Base-by-base conservation (phyloP, 805 yeast species). In the Candida koratica region DNA sequence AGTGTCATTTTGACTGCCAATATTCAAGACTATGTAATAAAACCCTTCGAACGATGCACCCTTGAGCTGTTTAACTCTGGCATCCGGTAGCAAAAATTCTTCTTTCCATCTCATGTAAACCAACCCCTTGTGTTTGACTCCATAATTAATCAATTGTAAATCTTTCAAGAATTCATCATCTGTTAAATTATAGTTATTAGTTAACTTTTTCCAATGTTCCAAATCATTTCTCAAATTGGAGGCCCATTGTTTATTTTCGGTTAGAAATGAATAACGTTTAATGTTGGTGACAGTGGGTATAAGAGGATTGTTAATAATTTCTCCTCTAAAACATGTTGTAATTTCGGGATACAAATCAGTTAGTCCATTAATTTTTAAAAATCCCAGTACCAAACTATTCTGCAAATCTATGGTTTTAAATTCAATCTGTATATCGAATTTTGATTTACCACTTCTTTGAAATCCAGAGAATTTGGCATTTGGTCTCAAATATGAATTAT, bases 91-190 rank as follows among this genome's bases (percentile, higher is more conserved):
- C 42, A 89, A 61, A 52, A 87, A 87, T 50, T 79, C 76, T 58
- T 89, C 97, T 60, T 89, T 89, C 97, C 97, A 89, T 47, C 96
- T 71, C 96, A 89, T 89, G 55, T 79, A 89, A 5, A 89, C 60
- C 49, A 50, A 55, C 16, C 57, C 48, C 14, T 48, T 45, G 20
- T 34, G 17, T n/a, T 34, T 26, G 5, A 23, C 29, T 15, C 65
- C 64, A 18, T 49, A 30, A 43, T 60, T 63, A 30, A 66, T 62
- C 18, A 38, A 42, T 12, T 41, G 39, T 36, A 67, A 52, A 34
- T 55, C 56, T 24, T 47, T 41, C 22, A 50, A 41, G 25, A 67
- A 47, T 28, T 56, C 52, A 10, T 33, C 43, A 37, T 63, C 66
- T 27, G 78, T 53, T 33, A 77, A 53, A 51, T 78, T 85, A 32